Conservation (phyloP, 805 yeast species). For the Vanderwaltozyma tropicalis region DNA sequence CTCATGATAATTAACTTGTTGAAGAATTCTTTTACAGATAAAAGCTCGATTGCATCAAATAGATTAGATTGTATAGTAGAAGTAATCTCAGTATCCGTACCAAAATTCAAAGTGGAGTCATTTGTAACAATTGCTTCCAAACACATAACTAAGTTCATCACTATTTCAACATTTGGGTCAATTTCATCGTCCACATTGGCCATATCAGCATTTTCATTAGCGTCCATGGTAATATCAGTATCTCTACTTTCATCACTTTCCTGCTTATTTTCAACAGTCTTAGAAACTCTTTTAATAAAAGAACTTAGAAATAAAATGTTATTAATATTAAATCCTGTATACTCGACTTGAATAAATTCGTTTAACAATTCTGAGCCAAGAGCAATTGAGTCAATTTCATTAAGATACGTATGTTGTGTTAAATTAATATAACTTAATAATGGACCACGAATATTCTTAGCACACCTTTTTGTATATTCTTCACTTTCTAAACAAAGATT, state of each 20-base stretch:
- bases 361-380: conserved; percentile 16
- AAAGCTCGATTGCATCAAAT: conserved; percentile 9
- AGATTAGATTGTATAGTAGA: conserved; percentile 11
- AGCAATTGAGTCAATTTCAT: conserved; percentile 9
- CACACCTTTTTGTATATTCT: conserved; percentile 8
- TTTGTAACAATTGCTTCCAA: conserved; percentile 13
- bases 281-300: conserved; percentile 7
- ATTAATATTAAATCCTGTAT: conserved; percentile 1
- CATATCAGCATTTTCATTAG: conserved; percentile 2
- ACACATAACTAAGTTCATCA: conserved; percentile 11
- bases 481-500: conserved; percentile 22
- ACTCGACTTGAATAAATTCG: conserved; percentile 11
- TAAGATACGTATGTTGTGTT: conserved; percentile 7
- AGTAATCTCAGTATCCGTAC: not conserved
- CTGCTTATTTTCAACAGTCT: conserved; percentile 4
- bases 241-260: conserved; percentile 4
- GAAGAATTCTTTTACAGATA: conserved; percentile 13
- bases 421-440: conserved; percentile 9
- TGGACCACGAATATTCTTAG: conserved; percentile 10
- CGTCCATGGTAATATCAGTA: conserved; percentile 8
- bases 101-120: conserved; percentile 9
- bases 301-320: conserved; percentile 10
- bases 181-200: conserved; percentile 10
- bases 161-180: conserved; percentile 17
- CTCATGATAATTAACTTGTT: conserved; percentile 27